Evolutionary conservation across 257 asterid species (phyloP).

Genomic region (Solanum pimpinellifolium): DNA sequence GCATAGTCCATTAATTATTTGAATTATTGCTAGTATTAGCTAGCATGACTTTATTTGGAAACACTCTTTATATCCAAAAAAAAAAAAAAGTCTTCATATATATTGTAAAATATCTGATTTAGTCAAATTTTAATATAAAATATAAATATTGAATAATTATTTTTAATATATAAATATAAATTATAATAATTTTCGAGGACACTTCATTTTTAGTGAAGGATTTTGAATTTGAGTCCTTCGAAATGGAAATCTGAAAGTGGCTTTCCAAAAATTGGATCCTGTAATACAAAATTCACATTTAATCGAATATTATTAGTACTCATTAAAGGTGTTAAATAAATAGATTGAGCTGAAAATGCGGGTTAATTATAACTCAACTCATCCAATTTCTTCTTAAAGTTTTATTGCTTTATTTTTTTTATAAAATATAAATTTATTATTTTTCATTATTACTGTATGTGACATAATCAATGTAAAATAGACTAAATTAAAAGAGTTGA

Average conservation of each 20-base stretch:
- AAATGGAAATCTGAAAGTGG: fast-evolving
- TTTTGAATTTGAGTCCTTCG: neutral
- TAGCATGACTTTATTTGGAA: neutral
- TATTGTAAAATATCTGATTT: neutral
- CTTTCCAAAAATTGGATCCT: neutral
- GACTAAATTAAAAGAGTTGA: too few relatives aligned
- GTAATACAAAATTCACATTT: too few relatives aligned
- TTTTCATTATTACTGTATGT: too few relatives aligned
- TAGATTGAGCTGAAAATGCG: too few relatives aligned
- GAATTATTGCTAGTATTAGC: neutral
- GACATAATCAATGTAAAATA: too few relatives aligned
- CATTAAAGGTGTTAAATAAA: too few relatives aligned
- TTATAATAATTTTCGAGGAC: fast-evolving
- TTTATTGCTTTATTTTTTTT: too few relatives aligned
- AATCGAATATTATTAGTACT: too few relatives aligned
- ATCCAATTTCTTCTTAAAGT: too few relatives aligned
- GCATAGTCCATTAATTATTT: neutral
- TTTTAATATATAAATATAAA: too few relatives aligned
- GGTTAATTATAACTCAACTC: too few relatives aligned
- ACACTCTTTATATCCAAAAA: neutral
- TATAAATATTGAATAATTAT: neutral
- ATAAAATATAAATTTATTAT: too few relatives aligned
- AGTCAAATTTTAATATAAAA: neutral
- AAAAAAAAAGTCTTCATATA: neutral
- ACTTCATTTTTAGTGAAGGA: neutral